Conservation (phyloP, 1,139 yeast species). For the Saccharomyces hybrid region DNA sequence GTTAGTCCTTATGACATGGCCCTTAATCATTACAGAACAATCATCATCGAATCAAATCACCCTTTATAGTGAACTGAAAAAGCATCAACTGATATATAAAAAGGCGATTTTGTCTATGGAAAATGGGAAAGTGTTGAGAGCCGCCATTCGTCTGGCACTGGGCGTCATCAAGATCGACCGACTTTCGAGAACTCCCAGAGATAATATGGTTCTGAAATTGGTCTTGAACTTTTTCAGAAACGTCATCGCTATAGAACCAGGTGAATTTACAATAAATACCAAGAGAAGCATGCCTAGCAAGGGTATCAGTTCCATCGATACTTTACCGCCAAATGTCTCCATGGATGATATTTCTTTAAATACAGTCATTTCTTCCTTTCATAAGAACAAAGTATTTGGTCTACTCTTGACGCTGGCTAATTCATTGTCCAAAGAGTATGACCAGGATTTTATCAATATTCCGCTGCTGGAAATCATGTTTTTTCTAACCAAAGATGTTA, state of each 20-base stretch:
- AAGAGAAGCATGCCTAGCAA: slow-evolving; percentile 33
- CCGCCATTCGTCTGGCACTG: slow-evolving; percentile 62
- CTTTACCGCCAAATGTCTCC: slow-evolving; percentile 50
- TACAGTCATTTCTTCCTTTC: slow-evolving; percentile 50
- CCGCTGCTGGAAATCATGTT: slow-evolving; percentile 65
- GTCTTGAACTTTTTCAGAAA: slow-evolving; percentile 73
- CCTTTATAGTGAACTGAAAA: slow-evolving; percentile 52
- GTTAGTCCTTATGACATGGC: slow-evolving; percentile 83
- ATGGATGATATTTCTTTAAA: slow-evolving; percentile 63
- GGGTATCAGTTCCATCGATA: slow-evolving; percentile 31
- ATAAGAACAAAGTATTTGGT: slow-evolving; percentile 62
- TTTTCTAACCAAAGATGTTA: slow-evolving; percentile 52
- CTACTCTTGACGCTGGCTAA: slow-evolving; percentile 64
- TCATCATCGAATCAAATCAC: slow-evolving; percentile 47
- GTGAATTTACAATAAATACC: slow-evolving; percentile 44
- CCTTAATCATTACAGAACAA: slow-evolving; percentile 51
- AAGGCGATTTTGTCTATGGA: slow-evolving; percentile 53
- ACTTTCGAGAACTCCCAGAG: slow-evolving; percentile 59
- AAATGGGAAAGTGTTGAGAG: slow-evolving; percentile 57
- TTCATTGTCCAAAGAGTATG: slow-evolving; percentile 58
- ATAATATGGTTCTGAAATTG: slow-evolving; percentile 63
- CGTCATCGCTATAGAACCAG: slow-evolving; percentile 66
- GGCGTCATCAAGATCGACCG: slow-evolving; percentile 52
- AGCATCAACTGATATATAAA: slow-evolving; percentile 66
- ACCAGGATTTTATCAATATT: slow-evolving; percentile 51